These are phyloP conservation scores for Sonneratia alba DNA, from an alignment of 345 rosid species.

Conservation along the genomic window DNA sequence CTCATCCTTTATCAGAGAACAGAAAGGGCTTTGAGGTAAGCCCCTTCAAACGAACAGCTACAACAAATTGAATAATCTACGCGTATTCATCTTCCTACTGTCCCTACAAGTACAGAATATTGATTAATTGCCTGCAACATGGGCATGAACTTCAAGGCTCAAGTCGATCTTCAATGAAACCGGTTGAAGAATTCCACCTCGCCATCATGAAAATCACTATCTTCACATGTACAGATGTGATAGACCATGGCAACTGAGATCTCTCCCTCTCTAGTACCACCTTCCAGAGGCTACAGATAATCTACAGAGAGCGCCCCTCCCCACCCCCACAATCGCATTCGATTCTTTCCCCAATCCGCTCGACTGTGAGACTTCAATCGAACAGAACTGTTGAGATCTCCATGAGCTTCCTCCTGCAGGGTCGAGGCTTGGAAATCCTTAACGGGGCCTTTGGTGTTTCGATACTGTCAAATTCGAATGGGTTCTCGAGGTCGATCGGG, in stretches of 20 bases:
- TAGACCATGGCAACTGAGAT: not conserved
- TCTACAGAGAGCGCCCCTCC: not conserved
- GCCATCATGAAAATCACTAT: not conserved
- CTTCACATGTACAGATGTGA: not conserved
- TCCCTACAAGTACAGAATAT: not conserved
- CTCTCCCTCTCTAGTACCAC: not conserved
- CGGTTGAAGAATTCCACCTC: not conserved
- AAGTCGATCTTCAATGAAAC: not conserved
- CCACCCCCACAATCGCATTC: too few relatives aligned
- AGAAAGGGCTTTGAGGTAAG: not conserved
- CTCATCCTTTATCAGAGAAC: not conserved
- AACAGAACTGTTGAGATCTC: constrained; percentile 50
- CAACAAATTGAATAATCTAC: not conserved
- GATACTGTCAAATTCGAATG: constrained; percentile 24
- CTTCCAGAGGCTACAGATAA: not conserved
- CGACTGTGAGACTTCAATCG: not conserved
- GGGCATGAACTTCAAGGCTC: not conserved
- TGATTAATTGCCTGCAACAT: not conserved
- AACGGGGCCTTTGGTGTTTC: constrained; percentile 67
- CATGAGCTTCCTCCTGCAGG: constrained; percentile 30
- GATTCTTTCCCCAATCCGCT: not conserved
- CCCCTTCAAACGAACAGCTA: not conserved
- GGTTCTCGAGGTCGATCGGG: constrained; percentile 20
- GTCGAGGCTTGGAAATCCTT: constrained; percentile 20
- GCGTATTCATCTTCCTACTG: not conserved